Conservation (phyloP, 2,329 filamentous ascomycete genomes). For the Xylariaceae sp. region DNA sequence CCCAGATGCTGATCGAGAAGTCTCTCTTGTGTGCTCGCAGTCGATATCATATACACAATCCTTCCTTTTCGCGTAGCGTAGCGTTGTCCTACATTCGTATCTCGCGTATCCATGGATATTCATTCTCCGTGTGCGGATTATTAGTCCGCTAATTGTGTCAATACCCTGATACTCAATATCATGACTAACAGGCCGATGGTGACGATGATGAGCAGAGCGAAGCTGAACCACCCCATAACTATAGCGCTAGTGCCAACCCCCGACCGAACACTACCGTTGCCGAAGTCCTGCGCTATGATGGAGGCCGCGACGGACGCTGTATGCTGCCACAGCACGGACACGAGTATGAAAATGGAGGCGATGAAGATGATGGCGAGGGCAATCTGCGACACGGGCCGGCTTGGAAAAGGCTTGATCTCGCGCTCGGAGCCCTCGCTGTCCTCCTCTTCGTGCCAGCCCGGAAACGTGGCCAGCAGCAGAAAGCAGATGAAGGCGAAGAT, state of each 20-base stretch:
- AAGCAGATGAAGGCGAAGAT: conserved; percentile 97
- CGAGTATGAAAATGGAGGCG: conserved; percentile 72
- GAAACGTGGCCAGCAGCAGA: conserved; percentile 93
- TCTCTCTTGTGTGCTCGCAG: conserved; percentile 26
- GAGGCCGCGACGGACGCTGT: conserved; percentile 95
- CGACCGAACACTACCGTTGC: conserved; percentile 44
- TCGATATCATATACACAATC: conserved; percentile 31
- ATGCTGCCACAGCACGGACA: conserved; percentile 86
- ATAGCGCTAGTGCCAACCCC: conserved; percentile 75
- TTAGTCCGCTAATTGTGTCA: conserved; percentile 64
- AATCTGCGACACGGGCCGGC: conserved; percentile 87
- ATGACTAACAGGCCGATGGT: conserved; percentile 95
- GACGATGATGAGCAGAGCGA: conserved; percentile 89
- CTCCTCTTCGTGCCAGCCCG: conserved; percentile 93
- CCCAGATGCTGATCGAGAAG: conserved; percentile 36
- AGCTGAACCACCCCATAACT: conserved; percentile 97
- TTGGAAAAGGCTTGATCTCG: conserved; percentile 93
- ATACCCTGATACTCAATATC: conserved; percentile 88
- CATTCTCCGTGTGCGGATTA: not conserved
- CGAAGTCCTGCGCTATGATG: conserved; percentile 70
- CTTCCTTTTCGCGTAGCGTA: not conserved
- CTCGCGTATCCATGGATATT: not conserved
- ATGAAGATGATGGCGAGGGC: conserved; percentile 91
- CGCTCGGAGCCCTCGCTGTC: conserved; percentile 81
- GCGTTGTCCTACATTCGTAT: conserved; percentile 9